phyloP scores from a whole-genome alignment of 225 moss, liverwort and hornwort genomes.

The Lunularia cruciata region DNA sequence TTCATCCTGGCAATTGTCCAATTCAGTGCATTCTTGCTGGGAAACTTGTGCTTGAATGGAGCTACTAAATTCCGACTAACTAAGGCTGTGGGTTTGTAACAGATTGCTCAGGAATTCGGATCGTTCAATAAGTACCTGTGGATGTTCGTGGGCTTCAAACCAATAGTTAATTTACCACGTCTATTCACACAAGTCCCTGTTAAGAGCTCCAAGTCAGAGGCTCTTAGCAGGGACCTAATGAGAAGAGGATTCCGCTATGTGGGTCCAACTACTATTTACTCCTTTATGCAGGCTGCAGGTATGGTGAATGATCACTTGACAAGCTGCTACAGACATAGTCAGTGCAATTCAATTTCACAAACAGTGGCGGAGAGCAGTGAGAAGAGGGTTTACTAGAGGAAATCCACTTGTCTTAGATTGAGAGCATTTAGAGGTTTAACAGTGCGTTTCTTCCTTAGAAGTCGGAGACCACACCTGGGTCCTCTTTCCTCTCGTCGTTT shows the following conservation, averaged over 20 bases:
- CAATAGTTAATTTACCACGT: constrained; percentile 63
- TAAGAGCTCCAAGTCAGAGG: constrained; percentile 81
- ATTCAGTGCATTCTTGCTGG: background rate
- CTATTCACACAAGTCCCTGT: constrained; percentile 80
- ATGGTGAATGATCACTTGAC: constrained; percentile 81
- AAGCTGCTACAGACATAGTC: constrained; percentile 68
- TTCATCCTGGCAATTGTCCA: too few species aligned
- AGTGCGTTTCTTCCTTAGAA: constrained; percentile 12
- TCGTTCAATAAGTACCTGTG: constrained; percentile 79
- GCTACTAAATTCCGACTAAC: background rate
- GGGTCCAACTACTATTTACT: constrained; percentile 83
- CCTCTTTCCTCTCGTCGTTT: constrained; percentile 19
- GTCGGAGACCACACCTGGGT: constrained; percentile 19
- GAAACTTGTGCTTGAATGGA: background rate
- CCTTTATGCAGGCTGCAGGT: constrained; percentile 89
- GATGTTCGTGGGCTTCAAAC: constrained; percentile 84
- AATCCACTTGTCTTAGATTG: constrained; percentile 14
- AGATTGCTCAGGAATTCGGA: constrained; percentile 74
- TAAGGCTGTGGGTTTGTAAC: constrained; percentile 12
- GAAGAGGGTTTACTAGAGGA: constrained; percentile 17
- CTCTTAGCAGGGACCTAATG: constrained; percentile 79
- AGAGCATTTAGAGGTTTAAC: constrained; percentile 24
- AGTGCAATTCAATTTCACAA: constrained; percentile 42
- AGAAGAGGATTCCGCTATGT: constrained; percentile 82
- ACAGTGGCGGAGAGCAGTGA: constrained; percentile 17